Percentiles rank a stretch among this genome's conserved stretches.
These are phyloP conservation scores for Solanum gandarillasii DNA, from an alignment of 257 asterid genomes.

Conservation along the genomic window DNA sequence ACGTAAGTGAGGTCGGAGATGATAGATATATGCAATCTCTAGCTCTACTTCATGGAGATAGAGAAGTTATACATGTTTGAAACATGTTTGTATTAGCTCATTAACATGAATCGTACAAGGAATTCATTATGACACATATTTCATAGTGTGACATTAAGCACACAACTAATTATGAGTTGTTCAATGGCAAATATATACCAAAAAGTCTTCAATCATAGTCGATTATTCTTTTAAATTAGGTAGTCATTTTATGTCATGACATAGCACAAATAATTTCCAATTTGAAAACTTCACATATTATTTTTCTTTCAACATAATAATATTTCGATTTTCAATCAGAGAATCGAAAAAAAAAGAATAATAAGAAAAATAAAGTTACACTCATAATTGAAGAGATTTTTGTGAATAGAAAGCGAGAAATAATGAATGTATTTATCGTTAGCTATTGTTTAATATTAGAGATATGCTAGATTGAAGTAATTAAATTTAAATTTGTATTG, in stretches of 20 bases:
- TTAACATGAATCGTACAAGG: neutral
- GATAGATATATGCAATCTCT: too few species aligned
- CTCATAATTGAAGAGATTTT: too few species aligned
- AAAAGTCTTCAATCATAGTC: neutral
- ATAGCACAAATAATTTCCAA: neutral
- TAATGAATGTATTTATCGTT: too few species aligned
- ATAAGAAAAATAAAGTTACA: too few species aligned
- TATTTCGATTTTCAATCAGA: too few species aligned
- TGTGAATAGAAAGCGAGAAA: too few species aligned
- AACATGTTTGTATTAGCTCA: neutral
- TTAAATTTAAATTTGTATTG: too few species aligned
- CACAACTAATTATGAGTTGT: neutral
- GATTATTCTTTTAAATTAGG: neutral
- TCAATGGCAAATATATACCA: neutral
- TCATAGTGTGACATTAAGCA: neutral
- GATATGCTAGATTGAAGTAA: too few species aligned
- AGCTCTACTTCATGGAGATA: neutral
- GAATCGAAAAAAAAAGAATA: too few species aligned
- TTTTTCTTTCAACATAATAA: too few species aligned
- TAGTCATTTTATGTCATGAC: neutral
- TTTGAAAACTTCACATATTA: neutral
- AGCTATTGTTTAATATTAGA: neutral
- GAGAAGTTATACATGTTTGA: neutral
- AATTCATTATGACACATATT: neutral
- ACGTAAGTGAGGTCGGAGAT: too few species aligned